Conservation (phyloP, 257 asterid species). For the Fraxinus pennsylvanica region DNA sequence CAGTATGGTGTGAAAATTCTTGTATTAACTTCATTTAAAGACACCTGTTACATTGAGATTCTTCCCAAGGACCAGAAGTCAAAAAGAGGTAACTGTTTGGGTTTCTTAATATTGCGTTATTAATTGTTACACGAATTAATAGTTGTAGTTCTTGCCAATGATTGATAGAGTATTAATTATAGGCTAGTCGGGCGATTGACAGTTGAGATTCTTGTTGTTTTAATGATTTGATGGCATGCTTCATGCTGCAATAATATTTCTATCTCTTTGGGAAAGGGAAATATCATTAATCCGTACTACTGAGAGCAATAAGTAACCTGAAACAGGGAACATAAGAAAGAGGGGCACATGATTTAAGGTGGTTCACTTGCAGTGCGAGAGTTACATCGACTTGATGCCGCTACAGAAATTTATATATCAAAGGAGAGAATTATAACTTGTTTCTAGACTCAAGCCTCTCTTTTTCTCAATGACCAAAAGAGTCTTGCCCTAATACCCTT, state of each 20-base stretch:
- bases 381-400: neutral
- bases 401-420: neutral
- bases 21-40: slow-evolving; percentile 85
- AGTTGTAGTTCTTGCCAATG: neutral
- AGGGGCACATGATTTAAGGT: neutral
- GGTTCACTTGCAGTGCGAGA: neutral
- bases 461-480: neutral
- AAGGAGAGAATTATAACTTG: neutral
- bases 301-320: neutral
- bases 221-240: slow-evolving; percentile 9
- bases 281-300: neutral
- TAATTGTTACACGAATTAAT: neutral
- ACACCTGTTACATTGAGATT: slow-evolving; percentile 94
- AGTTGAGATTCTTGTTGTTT: slow-evolving; percentile 7
- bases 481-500: neutral
- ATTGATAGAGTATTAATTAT: neutral
- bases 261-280: neutral
- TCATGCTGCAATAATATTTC: neutral
- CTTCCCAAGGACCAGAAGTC: slow-evolving; percentile 82
- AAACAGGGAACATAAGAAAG: neutral
- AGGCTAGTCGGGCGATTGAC: neutral
- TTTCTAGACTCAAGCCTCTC: neutral
- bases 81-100: slow-evolving; percentile 60
- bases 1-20: slow-evolving; percentile 92
- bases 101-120: slow-evolving; percentile 1